Base-by-base conservation (phyloP, 2,329 filamentous ascomycete genomes). In the Decorospora gaudefroyi region DNA sequence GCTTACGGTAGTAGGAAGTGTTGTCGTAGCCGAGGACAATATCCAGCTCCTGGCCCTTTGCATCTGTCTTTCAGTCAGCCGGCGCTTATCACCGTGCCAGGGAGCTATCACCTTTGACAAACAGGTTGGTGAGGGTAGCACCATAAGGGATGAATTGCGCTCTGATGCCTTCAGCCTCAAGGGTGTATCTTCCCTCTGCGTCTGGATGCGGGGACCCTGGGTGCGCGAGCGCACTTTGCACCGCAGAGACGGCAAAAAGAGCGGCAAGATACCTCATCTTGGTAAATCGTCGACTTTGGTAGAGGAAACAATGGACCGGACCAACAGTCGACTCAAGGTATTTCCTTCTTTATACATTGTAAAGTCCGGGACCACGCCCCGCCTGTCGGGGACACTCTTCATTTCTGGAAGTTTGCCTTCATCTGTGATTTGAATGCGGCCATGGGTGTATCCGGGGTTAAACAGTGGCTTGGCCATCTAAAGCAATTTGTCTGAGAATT, bases 131-230 rank as follows among this genome's bases (percentile, higher is more conserved):
- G 36, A 68, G 51, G 7, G 64, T 65, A 6, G 63, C 64, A 21
- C 46, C 64, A 41, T 68, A 68, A 0, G 64, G 64, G 42, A 68
- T 68, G 54, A 68, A 68, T 46, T 68, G 64, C 25, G 64, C 64
- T 42, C 50, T 57, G 34, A 68, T 68, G 13, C 64, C 64, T 17
- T 55, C 46, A 6, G 64, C 63, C 34, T 62, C 53, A 17, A 68
- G 45, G 11, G 64, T 68, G 26, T 66, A 68, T 35, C 51, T 57
- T 9, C 64, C 64, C 13, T 50, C 34, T 6, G 53, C 46, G 46
- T 67, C 62, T 25, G 57, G 50, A 37, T 51, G 53, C 10, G 62
- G 59, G 17, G 40, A 33, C 9, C 40, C 49, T 38, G 46, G 46
- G 6, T 45, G 29, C 17, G 47, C 46, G 26, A 54, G 26, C 16